These are phyloP conservation scores for Fraxinus angustifolia DNA, from an alignment of 305 asterid species.

Conservation along the genomic window DNA sequence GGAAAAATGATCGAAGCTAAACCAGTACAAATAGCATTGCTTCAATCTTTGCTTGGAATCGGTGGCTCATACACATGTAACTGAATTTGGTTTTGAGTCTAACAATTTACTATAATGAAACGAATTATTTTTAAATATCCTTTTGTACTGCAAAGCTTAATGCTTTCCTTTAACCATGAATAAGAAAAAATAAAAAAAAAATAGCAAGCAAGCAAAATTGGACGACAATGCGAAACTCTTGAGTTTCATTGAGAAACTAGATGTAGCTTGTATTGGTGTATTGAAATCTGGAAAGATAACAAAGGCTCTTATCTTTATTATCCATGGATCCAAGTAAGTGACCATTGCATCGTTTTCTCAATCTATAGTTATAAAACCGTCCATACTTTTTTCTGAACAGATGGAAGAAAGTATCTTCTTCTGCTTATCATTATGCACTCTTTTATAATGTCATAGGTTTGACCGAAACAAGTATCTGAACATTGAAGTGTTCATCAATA, in stretches of 20 bases:
- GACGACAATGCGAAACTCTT: not conserved
- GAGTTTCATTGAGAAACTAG: slow-evolving; percentile 55
- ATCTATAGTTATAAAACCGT: not conserved
- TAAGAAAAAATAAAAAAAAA: too few species aligned
- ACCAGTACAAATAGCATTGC: slow-evolving; percentile 98
- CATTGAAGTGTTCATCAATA: slow-evolving; percentile 64
- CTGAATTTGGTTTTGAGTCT: not conserved
- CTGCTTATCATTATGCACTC: not conserved
- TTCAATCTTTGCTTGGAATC: slow-evolving; percentile 94
- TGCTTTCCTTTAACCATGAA: not conserved
- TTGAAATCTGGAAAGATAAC: slow-evolving; percentile 64
- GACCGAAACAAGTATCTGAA: slow-evolving; percentile 52
- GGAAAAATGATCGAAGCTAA: slow-evolving; percentile 68
- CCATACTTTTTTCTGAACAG: not conserved
- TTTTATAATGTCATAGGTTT: slow-evolving; percentile 38
- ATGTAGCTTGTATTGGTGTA: slow-evolving; percentile 19
- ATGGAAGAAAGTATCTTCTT: not conserved
- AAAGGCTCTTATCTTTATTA: slow-evolving; percentile 86
- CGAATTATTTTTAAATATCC: not conserved
- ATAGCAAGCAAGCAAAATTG: too few species aligned
- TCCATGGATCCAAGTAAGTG: slow-evolving; percentile 77
- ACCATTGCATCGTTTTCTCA: not conserved
- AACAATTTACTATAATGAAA: not conserved
- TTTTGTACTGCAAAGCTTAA: not conserved
- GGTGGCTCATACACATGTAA: slow-evolving; percentile 94